Conservation (phyloP, 2,329 filamentous ascomycete genomes). For the Fusarium zealandicum region DNA sequence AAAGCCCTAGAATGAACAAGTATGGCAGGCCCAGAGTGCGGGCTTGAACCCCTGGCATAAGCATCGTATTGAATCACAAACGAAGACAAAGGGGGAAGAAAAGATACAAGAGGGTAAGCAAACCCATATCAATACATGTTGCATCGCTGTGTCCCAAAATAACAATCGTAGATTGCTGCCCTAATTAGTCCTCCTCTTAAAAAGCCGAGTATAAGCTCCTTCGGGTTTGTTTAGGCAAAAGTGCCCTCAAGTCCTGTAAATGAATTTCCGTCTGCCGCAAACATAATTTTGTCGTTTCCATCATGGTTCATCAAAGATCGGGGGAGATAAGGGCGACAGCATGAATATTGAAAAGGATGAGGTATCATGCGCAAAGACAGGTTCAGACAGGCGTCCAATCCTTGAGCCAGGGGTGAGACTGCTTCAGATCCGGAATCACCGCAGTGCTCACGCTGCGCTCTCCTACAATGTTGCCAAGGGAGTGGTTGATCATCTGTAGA, state of each 20-base stretch:
- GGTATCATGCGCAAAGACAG: background rate
- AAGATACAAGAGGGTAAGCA: background rate
- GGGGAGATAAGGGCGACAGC: conserved; percentile 2
- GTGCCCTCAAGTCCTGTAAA: background rate
- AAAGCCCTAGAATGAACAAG: background rate
- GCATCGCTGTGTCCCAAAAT: background rate
- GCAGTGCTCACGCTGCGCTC: conserved; percentile 38
- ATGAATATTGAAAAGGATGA: conserved; percentile 9
- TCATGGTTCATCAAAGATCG: conserved; percentile 19
- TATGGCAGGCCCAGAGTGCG: background rate
- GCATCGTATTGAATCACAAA: background rate
- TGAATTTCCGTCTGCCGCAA: conserved; percentile 5
- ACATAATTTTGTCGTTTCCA: conserved; percentile 22
- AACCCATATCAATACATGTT: conserved; percentile 6
- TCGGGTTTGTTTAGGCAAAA: conserved; percentile 1
- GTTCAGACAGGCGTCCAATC: conserved; percentile 34
- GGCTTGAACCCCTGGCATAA: background rate
- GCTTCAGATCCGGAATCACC: conserved; percentile 30
- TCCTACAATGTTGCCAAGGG: conserved; percentile 38
- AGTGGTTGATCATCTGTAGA: conserved; percentile 39
- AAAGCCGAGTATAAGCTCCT: conserved; percentile 2
- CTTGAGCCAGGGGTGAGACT: conserved; percentile 37
- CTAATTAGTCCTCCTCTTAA: background rate
- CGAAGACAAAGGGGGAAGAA: background rate
- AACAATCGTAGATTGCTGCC: background rate